Base-by-base conservation (phyloP, 345 rosid species). In the Gynandropsis gynandra region DNA sequence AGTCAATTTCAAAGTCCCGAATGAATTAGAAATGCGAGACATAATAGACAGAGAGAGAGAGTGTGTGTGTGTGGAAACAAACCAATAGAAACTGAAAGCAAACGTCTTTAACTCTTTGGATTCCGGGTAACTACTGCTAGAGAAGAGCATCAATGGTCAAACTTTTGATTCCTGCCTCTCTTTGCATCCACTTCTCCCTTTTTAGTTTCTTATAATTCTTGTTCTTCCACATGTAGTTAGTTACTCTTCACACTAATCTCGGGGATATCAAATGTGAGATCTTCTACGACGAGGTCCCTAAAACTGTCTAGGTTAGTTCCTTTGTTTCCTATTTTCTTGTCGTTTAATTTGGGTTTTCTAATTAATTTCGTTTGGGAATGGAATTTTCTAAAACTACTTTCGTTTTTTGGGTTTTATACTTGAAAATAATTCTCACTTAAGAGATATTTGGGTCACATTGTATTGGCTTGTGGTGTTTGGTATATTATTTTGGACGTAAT, bases 261-360 rank as follows among this genome's bases (percentile, higher is more conserved):
- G 98, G 97, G 10, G 98, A 92, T 63, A 79, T 92, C 61, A 92
- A 92, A 78, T 87, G 98, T 66, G 98, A 92, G 76, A 74, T 92
- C 74, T 79, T 76, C 61, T 92, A 97, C 46, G 97, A 92, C 68
- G 97, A 87, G 69, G 98, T 85, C 35, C 74, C 94, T 46, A 92
- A 92, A 68, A 68, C 88, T 33, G 82, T 95, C 19, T 95, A 87
- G 98, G 98, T 82, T 37, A 41, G 70, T 57, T 8, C n/a, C 37
- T 36, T 13, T 24, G 10, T 43, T 41, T 8, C 3, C 15, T 55
- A n/a, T 8, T 19, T 8, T 17, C 15, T 38, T 34, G 16, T 24
- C 4, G 4, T 47, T 36, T 36, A 6, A 10, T 50, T 50, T 1
- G 14, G 15, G 9, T 53, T 45, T 24, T 5, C 27, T 1, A 4